Base-by-base conservation (phyloP, 257 asterid species). In the Hygrophila difformis region DNA sequence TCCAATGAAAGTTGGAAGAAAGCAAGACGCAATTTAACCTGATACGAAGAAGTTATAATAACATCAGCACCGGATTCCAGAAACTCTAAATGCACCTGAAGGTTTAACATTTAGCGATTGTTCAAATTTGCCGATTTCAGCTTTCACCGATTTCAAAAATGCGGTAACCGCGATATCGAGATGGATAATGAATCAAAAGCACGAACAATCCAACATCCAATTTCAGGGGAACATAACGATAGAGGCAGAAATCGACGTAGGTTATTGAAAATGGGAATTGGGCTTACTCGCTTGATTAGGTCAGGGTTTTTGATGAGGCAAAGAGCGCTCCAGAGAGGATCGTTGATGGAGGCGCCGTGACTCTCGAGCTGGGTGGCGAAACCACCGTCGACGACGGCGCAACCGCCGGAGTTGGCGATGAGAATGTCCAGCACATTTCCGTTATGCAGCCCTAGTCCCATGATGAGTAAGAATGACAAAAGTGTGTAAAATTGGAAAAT, bases 351-450 rank as follows among this genome's bases (percentile, higher is more conserved):
- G 47, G 94, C 94, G 33, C 94, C 94, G 42, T 76, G 89, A 15
- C 16, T 61, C 69, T 82, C 83, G 1, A 86, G 74, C 63, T 82
- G 82, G 48, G 94, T 86, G 41, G 94, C 84, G 55, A 86, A 79
- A 38, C 96, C 94, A 9, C 96, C 94, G 23, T 86, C 96, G 47
- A 86, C 63, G 51, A 86, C 86, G 49, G 93, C 93, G 60, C 93
- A 82, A 18, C 93, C 96, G 12, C 94, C 93, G 5, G 84, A 68
- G 20, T 61, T 71, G 62, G 19, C 55, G 6, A 84, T 65, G 29
- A 77, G 64, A 34, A 75, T 76, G 17, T 56, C 70, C 70, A 84
- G 58, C 51, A 39, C 61, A 19, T 54, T 34, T 17, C 37, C 0
- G 31, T 5, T 26, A 5, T 26, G 31, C 7, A 26, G 4, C 8